These are phyloP conservation scores for Echinochloa phyllopogon DNA, from an alignment of 176 grass and related monocot species.

Conservation along the genomic window DNA sequence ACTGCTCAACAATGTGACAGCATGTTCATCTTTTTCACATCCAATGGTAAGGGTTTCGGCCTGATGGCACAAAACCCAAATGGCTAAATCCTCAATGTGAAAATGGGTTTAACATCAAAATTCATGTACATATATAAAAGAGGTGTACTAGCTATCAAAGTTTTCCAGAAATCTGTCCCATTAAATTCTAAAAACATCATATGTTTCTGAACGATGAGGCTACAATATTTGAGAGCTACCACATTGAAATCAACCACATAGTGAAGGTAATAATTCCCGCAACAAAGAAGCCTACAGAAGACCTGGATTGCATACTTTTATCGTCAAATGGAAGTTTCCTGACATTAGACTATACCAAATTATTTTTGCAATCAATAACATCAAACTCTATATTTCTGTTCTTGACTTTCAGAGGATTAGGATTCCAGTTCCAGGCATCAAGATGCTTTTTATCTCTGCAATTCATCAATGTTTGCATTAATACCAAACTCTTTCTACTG, in stretches of 20 bases:
- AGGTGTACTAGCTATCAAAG: not conserved
- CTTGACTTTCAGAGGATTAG: not conserved
- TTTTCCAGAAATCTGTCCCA: not conserved
- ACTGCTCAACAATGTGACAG: not conserved
- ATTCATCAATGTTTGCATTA: no score
- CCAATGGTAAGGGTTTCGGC: not conserved
- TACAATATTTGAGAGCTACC: not conserved
- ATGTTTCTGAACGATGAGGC: not conserved
- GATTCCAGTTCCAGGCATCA: not conserved
- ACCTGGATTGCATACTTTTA: not conserved
- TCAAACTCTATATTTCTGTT: not conserved
- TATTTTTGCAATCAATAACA: not conserved
- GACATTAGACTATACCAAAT: not conserved
- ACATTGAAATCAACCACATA: not conserved
- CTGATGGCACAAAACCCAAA: not conserved
- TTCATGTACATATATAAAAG: not conserved
- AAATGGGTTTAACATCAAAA: not conserved
- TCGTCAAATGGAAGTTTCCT: not conserved
- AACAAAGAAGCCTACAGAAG: not conserved
- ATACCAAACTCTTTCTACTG: no score
- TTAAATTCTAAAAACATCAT: not conserved
- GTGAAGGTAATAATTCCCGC: not conserved
- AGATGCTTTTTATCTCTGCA: not conserved
- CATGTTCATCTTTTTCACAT: not conserved
- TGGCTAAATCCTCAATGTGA: not conserved